Evolutionary conservation across 805 yeast genomes (phyloP), one percentile per base, ranked within the genome.

Genomic region (Komagataella pseudopastoris): DNA sequence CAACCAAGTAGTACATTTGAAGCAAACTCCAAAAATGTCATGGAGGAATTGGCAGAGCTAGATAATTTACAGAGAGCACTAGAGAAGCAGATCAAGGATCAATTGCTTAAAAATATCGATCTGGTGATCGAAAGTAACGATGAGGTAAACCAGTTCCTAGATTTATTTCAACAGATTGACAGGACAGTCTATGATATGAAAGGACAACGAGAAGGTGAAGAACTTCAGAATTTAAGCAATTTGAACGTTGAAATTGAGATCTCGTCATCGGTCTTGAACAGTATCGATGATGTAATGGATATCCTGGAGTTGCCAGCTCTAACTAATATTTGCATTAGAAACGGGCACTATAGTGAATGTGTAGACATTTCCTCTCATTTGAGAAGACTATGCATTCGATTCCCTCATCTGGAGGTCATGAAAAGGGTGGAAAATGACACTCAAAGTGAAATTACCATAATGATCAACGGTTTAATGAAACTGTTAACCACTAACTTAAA

Each of bases 341-440:
- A 85, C 48, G 96, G 96, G 0, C 86, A 85, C 60, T 93, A 90
- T 61, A 85, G 88, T 39, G 96, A 89, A 60, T 89, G 96, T 7
- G 75, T 91, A 43, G 96, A 91, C 62, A 77, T 91, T 12, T 84
- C 89, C 10, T 76, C 85, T 30, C 81, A 86, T 59, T 80, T 85
- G 0, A 76, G 83, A 55, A 74, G 95, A 51, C 69, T 93, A 22
- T 70, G 75, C 0, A 77, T 81, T 16, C 72, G 95, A 53, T 90
- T 83, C 63, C 87, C 89, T 6, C 75, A 75, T 46, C 65, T 83
- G 6, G 63, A 67, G 1, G 59, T 85, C 1, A 75, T 88, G 43
- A 69, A 65, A 17, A 66, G 71, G 45, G 76, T 80, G 7, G 78
- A 76, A 51, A 47, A 52, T 0, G 79, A 76, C 51, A 75, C 87